Conservation (phyloP, 352 stramenopile species). For the Elongisporangium undulatum region DNA sequence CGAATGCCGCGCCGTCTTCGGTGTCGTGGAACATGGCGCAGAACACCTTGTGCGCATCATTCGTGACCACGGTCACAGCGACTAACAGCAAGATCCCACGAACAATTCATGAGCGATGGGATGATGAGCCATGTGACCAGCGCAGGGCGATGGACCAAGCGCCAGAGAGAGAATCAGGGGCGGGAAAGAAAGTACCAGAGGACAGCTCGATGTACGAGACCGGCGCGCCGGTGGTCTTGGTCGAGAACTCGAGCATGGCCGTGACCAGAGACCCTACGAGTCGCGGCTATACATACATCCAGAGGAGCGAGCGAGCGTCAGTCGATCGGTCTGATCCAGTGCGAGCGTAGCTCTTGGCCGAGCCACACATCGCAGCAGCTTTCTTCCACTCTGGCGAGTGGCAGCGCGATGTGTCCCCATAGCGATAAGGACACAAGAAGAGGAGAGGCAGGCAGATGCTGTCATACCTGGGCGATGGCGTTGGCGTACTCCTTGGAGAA, state of each 20-base stretch:
- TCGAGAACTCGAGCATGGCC: conserved; percentile 90
- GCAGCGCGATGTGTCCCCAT: not conserved
- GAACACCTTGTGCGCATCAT: conserved; percentile 88
- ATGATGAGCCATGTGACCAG: not conserved
- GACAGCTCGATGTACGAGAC: conserved; percentile 91
- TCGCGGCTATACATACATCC: conserved; percentile 46
- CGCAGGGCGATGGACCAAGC: not conserved
- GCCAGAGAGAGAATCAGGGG: conserved; percentile 1
- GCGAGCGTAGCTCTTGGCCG: not conserved
- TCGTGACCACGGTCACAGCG: conserved; percentile 86
- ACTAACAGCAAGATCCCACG: conserved; percentile 23
- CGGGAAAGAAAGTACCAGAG: conserved; percentile 35
- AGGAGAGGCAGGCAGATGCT: not conserved
- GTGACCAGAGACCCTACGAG: conserved; percentile 89
- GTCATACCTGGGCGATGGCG: conserved; percentile 66
- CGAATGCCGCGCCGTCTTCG: conserved; percentile 72
- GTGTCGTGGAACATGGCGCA: conserved; percentile 91
- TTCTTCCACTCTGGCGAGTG: not conserved
- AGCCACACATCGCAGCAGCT: not conserved
- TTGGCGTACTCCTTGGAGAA: conserved; percentile 93
- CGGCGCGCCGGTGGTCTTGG: conserved; percentile 83
- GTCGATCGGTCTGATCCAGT: not conserved
- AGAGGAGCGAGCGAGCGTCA: not conserved
- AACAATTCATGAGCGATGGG: not conserved
- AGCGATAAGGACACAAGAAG: conserved; percentile 3